Conservation (phyloP, 169 alveolate species). For the Cryptosporidium sp. region DNA sequence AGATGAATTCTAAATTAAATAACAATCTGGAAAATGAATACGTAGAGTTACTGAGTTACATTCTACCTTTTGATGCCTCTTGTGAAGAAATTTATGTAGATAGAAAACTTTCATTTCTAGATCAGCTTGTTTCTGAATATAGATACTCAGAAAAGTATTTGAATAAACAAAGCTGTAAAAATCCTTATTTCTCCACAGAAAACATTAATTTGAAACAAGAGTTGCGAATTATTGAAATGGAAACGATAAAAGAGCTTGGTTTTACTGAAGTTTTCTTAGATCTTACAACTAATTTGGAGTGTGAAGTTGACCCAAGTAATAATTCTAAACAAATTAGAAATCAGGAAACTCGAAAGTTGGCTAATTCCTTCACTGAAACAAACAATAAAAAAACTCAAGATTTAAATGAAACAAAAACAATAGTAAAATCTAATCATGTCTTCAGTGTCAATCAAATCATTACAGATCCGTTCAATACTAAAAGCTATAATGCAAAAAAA, state of each 20-base stretch:
- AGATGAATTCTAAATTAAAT: not conserved
- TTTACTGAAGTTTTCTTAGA: not conserved
- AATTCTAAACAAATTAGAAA: not conserved
- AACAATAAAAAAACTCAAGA: not conserved
- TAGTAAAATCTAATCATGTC: not conserved
- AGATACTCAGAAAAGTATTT: not conserved
- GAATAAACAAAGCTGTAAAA: not conserved
- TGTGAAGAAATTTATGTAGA: conserved; percentile 77
- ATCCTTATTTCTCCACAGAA: not conserved
- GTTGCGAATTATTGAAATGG: not conserved
- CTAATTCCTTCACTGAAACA: not conserved
- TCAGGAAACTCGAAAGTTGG: not conserved
- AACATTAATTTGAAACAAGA: not conserved
- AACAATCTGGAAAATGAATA: not conserved
- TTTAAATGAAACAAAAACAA: not conserved
- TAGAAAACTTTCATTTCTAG: conserved; percentile 48
- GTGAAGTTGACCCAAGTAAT: not conserved
- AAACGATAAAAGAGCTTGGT: not conserved
- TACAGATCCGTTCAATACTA: not conserved
- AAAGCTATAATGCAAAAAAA: not conserved
- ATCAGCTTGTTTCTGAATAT: conserved; percentile 31
- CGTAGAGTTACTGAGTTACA: conserved; percentile 15
- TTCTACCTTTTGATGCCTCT: conserved; percentile 77
- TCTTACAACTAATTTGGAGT: not conserved
- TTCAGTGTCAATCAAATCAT: not conserved